phyloP scores from a whole-genome alignment of 768 basidiomycete species.

The Boletus fagicola region DNA sequence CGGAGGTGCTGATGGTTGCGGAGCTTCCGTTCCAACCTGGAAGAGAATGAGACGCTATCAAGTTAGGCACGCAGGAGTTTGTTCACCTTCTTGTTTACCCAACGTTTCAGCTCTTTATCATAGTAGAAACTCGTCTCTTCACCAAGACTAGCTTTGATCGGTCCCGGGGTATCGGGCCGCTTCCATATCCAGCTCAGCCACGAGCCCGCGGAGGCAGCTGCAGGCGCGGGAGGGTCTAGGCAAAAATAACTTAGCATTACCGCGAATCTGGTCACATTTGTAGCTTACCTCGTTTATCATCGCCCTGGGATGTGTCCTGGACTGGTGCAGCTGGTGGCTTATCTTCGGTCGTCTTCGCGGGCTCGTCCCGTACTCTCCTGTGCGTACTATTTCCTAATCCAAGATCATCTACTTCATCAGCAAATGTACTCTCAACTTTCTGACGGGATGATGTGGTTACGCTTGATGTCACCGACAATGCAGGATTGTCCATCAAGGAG shows the following conservation, averaged over 20 bases:
- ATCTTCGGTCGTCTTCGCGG: slow-evolving; percentile 30
- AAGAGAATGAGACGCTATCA: slow-evolving; percentile 1
- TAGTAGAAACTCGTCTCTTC: slow-evolving; percentile 90
- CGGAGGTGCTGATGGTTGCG: slow-evolving; percentile 54
- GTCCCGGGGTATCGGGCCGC: slow-evolving; percentile 61
- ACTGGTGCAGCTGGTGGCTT: slow-evolving; percentile 20
- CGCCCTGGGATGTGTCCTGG: slow-evolving; percentile 19
- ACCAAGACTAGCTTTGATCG: slow-evolving; percentile 89
- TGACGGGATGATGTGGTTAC: slow-evolving; percentile 10
- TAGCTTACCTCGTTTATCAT: slow-evolving; percentile 34
- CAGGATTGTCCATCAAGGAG: slow-evolving; percentile 72
- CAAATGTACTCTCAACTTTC: slow-evolving; percentile 14
- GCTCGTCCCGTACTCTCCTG: slow-evolving; percentile 34
- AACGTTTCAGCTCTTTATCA: slow-evolving; percentile 91
- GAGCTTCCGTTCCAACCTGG: slow-evolving; percentile 55
- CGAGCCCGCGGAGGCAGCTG: slow-evolving; percentile 43
- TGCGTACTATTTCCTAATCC: slow-evolving; percentile 78
- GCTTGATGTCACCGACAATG: slow-evolving; percentile 40
- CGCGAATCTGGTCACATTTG: neutral
- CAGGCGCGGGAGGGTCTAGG: slow-evolving; percentile 15
- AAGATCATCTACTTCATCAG: slow-evolving; percentile 80
- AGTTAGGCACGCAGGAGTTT: neutral
- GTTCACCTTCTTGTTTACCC: slow-evolving; percentile 91
- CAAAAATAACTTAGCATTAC: neutral
- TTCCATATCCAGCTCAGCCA: slow-evolving; percentile 89